Percentiles rank a stretch among this genome's conserved stretches.
Conservation (phyloP, 2,329 filamentous ascomycete genomes). For the Colletotrichum abscissum region DNA sequence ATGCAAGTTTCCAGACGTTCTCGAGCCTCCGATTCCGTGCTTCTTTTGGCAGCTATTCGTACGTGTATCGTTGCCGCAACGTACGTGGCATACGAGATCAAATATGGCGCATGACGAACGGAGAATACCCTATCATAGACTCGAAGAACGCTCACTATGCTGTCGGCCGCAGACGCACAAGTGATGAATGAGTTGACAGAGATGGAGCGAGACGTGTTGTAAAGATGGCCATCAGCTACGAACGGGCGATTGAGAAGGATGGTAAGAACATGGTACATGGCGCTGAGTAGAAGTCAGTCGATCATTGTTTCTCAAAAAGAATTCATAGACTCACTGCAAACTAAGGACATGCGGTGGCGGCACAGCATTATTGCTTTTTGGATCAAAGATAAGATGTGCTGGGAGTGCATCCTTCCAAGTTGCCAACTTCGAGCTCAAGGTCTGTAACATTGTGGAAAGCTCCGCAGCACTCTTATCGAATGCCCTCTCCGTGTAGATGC, state of each 20-base stretch:
- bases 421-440: constrained; percentile 52
- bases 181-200: constrained; percentile 55
- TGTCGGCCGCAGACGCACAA: constrained; percentile 58
- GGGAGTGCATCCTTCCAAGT: constrained; percentile 56
- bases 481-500: constrained; percentile 56
- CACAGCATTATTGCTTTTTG: constrained; percentile 40
- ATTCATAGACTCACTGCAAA: constrained; percentile 44
- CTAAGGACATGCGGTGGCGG: constrained; percentile 59
- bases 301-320: too few species aligned
- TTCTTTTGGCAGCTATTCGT: constrained; percentile 59
- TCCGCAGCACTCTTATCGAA: constrained; percentile 47
- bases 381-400: constrained; percentile 52
- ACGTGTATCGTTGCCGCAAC: constrained; percentile 64
- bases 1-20: constrained; percentile 55
- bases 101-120: constrained; percentile 59
- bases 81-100: constrained; percentile 67
- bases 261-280: constrained; percentile 61
- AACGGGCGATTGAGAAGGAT: constrained; percentile 67
- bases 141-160: constrained; percentile 55
- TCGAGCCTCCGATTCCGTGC: constrained; percentile 51
- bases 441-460: constrained; percentile 48
- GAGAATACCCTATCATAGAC: constrained; percentile 58
- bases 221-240: constrained; percentile 60
- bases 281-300: constrained; percentile 38
- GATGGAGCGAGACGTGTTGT: constrained; percentile 52